Conservation (phyloP, 2,329 filamentous ascomycete species). For the Sodiomyces alkalinus region DNA sequence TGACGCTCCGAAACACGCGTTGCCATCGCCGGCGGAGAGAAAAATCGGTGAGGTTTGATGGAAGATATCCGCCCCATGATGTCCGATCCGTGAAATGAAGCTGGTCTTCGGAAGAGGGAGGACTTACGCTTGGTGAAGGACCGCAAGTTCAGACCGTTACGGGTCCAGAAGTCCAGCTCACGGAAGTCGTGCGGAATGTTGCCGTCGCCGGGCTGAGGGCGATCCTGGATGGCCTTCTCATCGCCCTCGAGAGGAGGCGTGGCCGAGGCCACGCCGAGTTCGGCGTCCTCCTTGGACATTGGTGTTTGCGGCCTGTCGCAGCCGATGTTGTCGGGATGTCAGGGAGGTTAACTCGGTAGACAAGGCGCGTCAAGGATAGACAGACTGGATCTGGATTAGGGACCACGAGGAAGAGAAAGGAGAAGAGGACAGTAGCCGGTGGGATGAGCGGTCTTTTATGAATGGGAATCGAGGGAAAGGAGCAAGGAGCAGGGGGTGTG, state of each 20-base stretch:
- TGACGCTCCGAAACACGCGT: too few species aligned
- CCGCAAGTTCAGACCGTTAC: constrained; percentile 20
- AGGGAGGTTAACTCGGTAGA: too few species aligned
- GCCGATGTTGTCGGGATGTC: neutral
- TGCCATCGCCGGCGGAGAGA: too few species aligned
- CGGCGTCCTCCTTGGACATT: constrained; percentile 1
- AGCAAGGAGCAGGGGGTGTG: too few species aligned
- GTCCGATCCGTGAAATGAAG: neutral
- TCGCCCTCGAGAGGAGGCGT: neutral
- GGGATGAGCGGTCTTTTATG: constrained; percentile 2
- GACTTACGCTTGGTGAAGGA: constrained; percentile 21
- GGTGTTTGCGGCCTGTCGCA: neutral
- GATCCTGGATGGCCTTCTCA: constrained; percentile 8
- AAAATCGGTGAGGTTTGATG: neutral
- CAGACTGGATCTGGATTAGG: neutral
- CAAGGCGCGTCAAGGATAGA: neutral
- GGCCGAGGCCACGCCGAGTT: neutral
- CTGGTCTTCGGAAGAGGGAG: neutral
- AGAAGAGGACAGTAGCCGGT: neutral
- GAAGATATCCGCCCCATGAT: neutral
- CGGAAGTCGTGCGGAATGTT: constrained; percentile 9
- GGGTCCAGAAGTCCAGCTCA: constrained; percentile 19
- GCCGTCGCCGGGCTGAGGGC: constrained; percentile 2
- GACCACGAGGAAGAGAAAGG: neutral
- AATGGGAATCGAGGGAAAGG: too few species aligned